A percentile compares a stretch with the other conserved stretches of the same genome.
Conservation (phyloP, 1,284 basidiomycete genomes). For the Wallemia ichthyophaga region DNA sequence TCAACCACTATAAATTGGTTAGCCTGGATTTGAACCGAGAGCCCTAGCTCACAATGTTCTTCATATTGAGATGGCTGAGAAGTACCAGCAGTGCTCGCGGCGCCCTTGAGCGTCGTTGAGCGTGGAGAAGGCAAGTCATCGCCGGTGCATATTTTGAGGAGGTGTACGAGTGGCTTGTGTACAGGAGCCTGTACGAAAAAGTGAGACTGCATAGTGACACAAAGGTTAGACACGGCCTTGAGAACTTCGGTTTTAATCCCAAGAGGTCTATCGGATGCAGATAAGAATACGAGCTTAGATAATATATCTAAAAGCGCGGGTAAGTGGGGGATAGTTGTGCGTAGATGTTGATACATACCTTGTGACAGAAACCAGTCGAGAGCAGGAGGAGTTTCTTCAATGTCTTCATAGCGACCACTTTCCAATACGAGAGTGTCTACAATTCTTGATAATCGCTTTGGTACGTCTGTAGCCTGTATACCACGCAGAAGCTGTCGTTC, state of each 20-base stretch:
- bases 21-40: constrained; percentile 1
- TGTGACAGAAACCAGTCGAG: constrained; percentile 72
- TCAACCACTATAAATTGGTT: constrained; percentile 34
- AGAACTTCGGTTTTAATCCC: constrained; percentile 65
- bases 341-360: constrained; percentile 21
- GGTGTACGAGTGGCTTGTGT: constrained; percentile 53
- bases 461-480: constrained; percentile 51
- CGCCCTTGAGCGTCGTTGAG: constrained; percentile 40
- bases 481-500: constrained; percentile 50
- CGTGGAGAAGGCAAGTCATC: constrained; percentile 41
- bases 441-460: constrained; percentile 43
- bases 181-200: constrained; percentile 71
- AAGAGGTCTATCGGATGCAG: constrained; percentile 46
- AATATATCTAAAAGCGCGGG: constrained; percentile 31
- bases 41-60: constrained; percentile 34
- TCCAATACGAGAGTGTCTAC: constrained; percentile 66
- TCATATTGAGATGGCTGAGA: constrained; percentile 52
- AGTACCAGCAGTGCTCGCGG: constrained; percentile 34
- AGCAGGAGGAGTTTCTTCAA: constrained; percentile 15
- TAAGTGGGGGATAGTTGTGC: too few species aligned
- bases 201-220: constrained; percentile 59
- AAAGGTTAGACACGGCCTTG: constrained; percentile 53
- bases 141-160: constrained; percentile 68
- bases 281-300: constrained; percentile 50
- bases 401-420: constrained; percentile 46